phyloP scores from a whole-genome alignment of 345 rosid genomes.

The Eucalyptus polyanthemos region DNA sequence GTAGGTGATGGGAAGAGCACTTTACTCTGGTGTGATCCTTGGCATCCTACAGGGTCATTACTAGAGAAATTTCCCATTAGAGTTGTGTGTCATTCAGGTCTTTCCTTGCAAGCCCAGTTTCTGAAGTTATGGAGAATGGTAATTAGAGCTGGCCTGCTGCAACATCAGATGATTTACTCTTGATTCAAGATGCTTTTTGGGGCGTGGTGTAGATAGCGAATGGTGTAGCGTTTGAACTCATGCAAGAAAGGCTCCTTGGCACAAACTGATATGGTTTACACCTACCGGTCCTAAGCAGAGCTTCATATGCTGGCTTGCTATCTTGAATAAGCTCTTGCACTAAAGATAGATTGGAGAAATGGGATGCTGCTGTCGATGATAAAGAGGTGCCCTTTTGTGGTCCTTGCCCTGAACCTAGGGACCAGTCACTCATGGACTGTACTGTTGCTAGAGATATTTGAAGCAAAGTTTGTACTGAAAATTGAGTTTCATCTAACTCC shows the following conservation, averaged over 20 bases:
- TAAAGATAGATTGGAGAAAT: background rate
- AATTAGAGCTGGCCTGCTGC: background rate
- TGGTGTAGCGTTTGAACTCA: background rate
- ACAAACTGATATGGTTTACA: background rate
- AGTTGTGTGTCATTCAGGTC: background rate
- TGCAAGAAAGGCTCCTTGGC: background rate
- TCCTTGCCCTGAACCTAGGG: background rate
- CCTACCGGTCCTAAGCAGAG: background rate
- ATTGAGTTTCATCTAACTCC: background rate
- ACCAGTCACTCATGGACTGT: background rate
- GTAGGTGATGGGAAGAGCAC: background rate
- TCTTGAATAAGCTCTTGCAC: background rate
- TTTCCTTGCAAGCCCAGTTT: background rate
- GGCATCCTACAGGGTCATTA: background rate
- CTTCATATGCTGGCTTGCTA: background rate
- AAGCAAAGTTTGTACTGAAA: background rate
- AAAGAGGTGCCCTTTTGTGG: background rate
- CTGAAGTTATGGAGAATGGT: background rate
- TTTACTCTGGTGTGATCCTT: background rate
- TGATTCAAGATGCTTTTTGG: too few relatives aligned
- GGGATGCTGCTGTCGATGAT: background rate
- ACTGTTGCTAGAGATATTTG: background rate
- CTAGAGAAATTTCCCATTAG: background rate
- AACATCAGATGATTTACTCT: background rate
- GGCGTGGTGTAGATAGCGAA: background rate